Percentiles rank a stretch among this genome's conserved stretches.
Conservation (phyloP, 768 basidiomycete species). For the Lentinula lateritia region DNA sequence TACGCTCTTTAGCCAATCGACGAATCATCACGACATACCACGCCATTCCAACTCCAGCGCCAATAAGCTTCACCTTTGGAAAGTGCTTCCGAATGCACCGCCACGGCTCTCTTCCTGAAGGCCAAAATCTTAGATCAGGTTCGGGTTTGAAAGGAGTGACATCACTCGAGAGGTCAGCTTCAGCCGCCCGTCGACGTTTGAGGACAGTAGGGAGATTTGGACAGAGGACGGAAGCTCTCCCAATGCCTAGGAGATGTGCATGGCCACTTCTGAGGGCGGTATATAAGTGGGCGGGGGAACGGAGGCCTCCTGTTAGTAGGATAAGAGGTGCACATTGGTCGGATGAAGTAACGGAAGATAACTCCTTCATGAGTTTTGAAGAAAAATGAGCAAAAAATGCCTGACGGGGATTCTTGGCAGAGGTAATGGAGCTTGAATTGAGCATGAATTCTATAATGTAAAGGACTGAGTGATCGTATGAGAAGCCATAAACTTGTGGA, state of each 20-base stretch:
- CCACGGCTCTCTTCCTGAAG: constrained; percentile 19
- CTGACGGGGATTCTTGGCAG: constrained; percentile 43
- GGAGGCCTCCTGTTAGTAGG: constrained; percentile 78
- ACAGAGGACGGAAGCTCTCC: constrained; percentile 54
- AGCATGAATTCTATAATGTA: constrained; percentile 38
- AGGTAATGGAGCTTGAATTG: constrained; percentile 5
- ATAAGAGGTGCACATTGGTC: constrained; percentile 45
- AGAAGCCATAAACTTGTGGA: not conserved
- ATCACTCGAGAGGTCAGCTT: not conserved
- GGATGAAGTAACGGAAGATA: constrained; percentile 28
- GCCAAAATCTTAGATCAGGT: constrained; percentile 3
- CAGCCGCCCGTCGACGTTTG: constrained; percentile 16
- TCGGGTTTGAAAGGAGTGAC: constrained; percentile 1
- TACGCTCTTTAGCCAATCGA: constrained; percentile 27
- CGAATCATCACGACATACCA: constrained; percentile 67
- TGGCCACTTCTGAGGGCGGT: constrained; percentile 48
- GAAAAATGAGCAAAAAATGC: constrained; percentile 73
- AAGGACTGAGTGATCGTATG: not conserved
- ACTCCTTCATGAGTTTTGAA: constrained; percentile 38
- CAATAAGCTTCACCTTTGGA: constrained; percentile 52
- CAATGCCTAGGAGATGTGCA: constrained; percentile 75
- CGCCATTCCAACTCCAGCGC: constrained; percentile 55
- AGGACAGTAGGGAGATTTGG: constrained; percentile 53
- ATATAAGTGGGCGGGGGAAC: constrained; percentile 49
- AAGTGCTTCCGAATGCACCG: constrained; percentile 26